These are phyloP conservation scores for Pseudocercospora eumusae DNA, from an alignment of 2,329 filamentous ascomycete species.

Conservation along the genomic window DNA sequence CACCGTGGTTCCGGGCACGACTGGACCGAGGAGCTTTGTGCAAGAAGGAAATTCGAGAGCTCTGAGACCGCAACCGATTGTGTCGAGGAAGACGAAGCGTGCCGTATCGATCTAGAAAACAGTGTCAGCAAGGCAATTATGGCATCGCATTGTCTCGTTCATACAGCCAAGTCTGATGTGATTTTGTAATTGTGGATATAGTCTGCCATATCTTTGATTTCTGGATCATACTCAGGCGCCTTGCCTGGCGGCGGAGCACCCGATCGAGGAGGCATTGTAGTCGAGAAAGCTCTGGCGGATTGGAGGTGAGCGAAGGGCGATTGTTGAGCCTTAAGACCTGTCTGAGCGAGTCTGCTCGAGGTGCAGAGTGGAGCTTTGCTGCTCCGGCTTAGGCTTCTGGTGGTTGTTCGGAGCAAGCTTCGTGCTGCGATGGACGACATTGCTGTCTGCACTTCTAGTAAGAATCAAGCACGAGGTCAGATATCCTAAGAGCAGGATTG, in stretches of 20 bases:
- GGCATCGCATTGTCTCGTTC: slow-evolving; percentile 44
- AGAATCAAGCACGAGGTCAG: slow-evolving; percentile 4
- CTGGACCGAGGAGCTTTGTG: slow-evolving; percentile 87
- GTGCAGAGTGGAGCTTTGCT: slow-evolving; percentile 35
- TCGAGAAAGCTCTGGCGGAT: slow-evolving; percentile 35
- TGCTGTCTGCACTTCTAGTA: slow-evolving; percentile 13
- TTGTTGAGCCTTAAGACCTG: slow-evolving; percentile 21
- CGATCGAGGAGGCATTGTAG: slow-evolving; percentile 37
- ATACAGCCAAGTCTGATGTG: slow-evolving; percentile 87
- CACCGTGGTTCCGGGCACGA: slow-evolving; percentile 85
- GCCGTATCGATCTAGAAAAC: slow-evolving; percentile 80
- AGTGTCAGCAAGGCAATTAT: slow-evolving; percentile 23
- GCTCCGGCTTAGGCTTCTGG: slow-evolving; percentile 35
- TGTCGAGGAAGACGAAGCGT: slow-evolving; percentile 94
- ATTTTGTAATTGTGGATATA: slow-evolving; percentile 93
- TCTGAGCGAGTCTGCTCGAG: slow-evolving; percentile 31
- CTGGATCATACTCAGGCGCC: slow-evolving; percentile 68
- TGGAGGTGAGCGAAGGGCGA: slow-evolving; percentile 24
- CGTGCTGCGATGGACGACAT: slow-evolving; percentile 45
- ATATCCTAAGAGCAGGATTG: background rate
- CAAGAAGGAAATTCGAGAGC: slow-evolving; percentile 95
- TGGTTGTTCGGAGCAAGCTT: slow-evolving; percentile 37
- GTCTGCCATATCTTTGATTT: slow-evolving; percentile 91
- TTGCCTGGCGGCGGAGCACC: slow-evolving; percentile 37
- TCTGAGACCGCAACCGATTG: slow-evolving; percentile 93